Base-by-base conservation (phyloP, 441 rosid genomes). In the Pelargonium cotyledonis region DNA sequence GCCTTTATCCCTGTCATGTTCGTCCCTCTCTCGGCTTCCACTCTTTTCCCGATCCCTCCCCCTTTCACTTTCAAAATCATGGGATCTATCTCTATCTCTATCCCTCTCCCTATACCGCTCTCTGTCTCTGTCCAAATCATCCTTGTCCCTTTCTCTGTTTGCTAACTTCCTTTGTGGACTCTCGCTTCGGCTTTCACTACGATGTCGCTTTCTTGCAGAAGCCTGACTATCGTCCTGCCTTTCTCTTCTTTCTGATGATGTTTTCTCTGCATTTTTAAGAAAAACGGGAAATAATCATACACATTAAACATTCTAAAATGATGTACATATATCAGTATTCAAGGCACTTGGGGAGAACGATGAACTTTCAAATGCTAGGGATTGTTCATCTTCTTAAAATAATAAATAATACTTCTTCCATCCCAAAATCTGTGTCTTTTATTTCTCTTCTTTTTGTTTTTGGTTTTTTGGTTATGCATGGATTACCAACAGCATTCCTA, bases 21-120 rank as follows among this genome's bases (percentile, higher is more conserved):
- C 96, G 57, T 85, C 95, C 74, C 95, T 73, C 75, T 95, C 99
- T 77, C 81, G 85, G 84, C 98, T 95, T 78, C 86, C 85, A 72
- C 96, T 92, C 84, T 89, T 92, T 74, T 95, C 97, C 4, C 75
- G 83, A 19, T 85, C 89, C 65, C 86, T 79, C 47, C 79, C 78
- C 71, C 85, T 85, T 65, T 85, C 92, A 64, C 76, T 69, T 21
- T 83, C 86, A 12, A 72, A 29, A 68, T 78, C 82, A 72, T 75
- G 80, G 72, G 65, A 69, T 74, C 82, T 79, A 15, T 70, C 79
- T 26, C 72, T 79, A 23, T 61, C 15, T 61, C 64, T 61, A 61
- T 61, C 64, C 14, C 64, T 58, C 63, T 58, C 64, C 26, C 63
- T 40, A 6, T 68, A 83, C 77, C 89, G 78, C 51, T 81, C 87